Evolutionary conservation across 352 stramenopile species (phyloP).

Genomic region (Phytophthora pistaciae): DNA sequence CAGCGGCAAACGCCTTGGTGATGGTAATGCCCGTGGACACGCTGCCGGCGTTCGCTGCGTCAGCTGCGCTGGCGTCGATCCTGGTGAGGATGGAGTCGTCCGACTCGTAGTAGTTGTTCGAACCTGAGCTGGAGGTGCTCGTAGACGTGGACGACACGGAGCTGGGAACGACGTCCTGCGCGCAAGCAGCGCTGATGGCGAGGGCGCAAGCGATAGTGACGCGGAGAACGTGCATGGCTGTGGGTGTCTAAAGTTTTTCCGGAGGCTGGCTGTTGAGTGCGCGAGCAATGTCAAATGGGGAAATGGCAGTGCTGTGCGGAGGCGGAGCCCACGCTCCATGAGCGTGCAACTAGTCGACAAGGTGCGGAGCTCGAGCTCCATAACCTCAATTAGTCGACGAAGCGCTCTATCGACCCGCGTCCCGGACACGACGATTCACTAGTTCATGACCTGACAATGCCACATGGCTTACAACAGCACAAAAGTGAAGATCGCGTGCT

Average conservation of each 20-base stretch:
- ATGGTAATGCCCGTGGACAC: not conserved
- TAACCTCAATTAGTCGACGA: slow-evolving; percentile 12
- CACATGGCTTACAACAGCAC: slow-evolving; percentile 17
- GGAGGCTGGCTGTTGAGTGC: slow-evolving; percentile 14
- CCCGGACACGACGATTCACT: slow-evolving; percentile 15
- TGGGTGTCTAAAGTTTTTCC: slow-evolving; percentile 11
- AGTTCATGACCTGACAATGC: slow-evolving; percentile 16
- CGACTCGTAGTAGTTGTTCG: slow-evolving; percentile 9
- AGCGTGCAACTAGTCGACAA: slow-evolving; percentile 24
- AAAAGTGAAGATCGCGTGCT: not conserved
- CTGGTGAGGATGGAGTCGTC: slow-evolving; percentile 22
- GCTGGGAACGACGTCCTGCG: slow-evolving; percentile 18
- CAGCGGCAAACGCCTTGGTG: slow-evolving; percentile 4
- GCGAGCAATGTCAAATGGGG: slow-evolving; percentile 3
- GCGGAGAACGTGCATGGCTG: slow-evolving; percentile 36
- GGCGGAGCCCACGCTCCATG: not conserved
- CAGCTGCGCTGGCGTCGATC: slow-evolving; percentile 11
- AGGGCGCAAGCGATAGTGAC: slow-evolving; percentile 24
- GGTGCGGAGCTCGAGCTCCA: slow-evolving; percentile 12
- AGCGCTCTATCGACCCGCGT: slow-evolving; percentile 10
- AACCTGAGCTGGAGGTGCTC: slow-evolving; percentile 11
- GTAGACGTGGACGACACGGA: slow-evolving; percentile 14
- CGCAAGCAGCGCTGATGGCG: slow-evolving; percentile 20
- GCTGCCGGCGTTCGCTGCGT: slow-evolving; percentile 15
- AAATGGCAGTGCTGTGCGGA: slow-evolving; percentile 13